phyloP scores from a whole-genome alignment of 306 rosid species.

The Cucurbita argyrosperma region DNA sequence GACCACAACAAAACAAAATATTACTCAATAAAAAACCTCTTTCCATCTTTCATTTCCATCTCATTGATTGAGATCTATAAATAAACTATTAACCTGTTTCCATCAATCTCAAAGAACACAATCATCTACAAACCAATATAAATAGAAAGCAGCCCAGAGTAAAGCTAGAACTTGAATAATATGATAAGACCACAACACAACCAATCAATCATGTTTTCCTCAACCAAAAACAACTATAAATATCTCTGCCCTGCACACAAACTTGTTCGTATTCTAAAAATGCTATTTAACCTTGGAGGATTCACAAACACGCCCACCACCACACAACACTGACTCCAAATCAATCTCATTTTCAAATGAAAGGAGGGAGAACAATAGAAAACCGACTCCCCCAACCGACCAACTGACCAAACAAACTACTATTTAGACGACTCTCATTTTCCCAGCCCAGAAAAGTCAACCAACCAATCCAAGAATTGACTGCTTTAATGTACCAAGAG shows the following conservation, averaged over 20 bases:
- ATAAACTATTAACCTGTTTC: no score
- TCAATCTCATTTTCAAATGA: background rate
- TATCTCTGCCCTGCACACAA: background rate
- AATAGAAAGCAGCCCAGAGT: no score
- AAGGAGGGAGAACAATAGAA: background rate
- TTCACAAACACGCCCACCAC: background rate
- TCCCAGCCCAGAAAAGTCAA: background rate
- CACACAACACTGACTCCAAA: background rate
- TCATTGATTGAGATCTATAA: no score
- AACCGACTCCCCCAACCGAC: background rate
- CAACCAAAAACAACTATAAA: no score
- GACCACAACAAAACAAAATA: no score
- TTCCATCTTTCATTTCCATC: no score
- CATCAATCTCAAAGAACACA: no score
- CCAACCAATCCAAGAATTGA: background rate
- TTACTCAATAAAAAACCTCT: no score
- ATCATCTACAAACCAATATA: no score
- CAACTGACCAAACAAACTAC: background rate
- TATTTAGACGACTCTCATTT: background rate
- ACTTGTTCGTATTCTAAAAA: background rate
- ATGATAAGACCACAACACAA: no score
- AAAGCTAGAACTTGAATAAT: no score
- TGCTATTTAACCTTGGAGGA: background rate
- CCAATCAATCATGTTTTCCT: no score
- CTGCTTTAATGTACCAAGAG: background rate